Evolutionary conservation across 306 rosid species (phyloP).

Genomic region (Corylus heterophylla): DNA sequence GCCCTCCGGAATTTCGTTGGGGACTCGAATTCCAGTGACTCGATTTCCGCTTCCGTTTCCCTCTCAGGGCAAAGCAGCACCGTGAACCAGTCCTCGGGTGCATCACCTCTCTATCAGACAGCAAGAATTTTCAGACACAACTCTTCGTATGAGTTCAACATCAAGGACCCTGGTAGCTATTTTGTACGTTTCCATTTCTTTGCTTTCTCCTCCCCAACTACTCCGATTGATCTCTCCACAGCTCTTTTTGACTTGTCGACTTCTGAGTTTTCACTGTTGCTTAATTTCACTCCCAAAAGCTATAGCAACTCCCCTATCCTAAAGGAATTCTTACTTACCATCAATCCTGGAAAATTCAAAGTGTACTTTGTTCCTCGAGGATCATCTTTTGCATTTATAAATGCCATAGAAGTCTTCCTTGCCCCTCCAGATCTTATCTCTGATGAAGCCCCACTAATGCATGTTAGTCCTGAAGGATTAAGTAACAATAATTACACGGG

Average conservation of each 20-base stretch:
- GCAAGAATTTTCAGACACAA: slow-evolving; percentile 31
- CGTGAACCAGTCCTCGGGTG: background rate
- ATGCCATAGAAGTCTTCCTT: slow-evolving; percentile 55
- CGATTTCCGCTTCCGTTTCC: slow-evolving; percentile 1
- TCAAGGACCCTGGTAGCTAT: slow-evolving; percentile 15
- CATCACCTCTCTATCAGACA: slow-evolving; percentile 24
- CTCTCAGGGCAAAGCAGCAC: background rate
- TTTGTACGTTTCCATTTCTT: slow-evolving; percentile 51
- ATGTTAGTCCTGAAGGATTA: slow-evolving; percentile 9
- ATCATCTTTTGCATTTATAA: slow-evolving; percentile 49
- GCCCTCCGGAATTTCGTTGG: slow-evolving; percentile 24
- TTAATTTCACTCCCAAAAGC: slow-evolving; percentile 26
- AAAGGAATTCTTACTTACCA: slow-evolving; percentile 35
- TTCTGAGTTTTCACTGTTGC: slow-evolving; percentile 7
- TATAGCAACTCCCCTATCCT: slow-evolving; percentile 10
- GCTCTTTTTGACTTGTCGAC: slow-evolving; percentile 41
- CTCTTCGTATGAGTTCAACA: slow-evolving; percentile 30
- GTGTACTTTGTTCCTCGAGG: slow-evolving; percentile 31
- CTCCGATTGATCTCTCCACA: slow-evolving; percentile 19
- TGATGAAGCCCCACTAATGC: background rate
- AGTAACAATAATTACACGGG: background rate
- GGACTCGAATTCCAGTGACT: slow-evolving; percentile 19
- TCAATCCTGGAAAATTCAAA: background rate
- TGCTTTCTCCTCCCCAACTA: slow-evolving; percentile 27
- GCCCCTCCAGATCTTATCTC: slow-evolving; percentile 21